phyloP scores from a whole-genome alignment of 2,329 filamentous ascomycete genomes.

The Myriosclerotinia duriaeana region DNA sequence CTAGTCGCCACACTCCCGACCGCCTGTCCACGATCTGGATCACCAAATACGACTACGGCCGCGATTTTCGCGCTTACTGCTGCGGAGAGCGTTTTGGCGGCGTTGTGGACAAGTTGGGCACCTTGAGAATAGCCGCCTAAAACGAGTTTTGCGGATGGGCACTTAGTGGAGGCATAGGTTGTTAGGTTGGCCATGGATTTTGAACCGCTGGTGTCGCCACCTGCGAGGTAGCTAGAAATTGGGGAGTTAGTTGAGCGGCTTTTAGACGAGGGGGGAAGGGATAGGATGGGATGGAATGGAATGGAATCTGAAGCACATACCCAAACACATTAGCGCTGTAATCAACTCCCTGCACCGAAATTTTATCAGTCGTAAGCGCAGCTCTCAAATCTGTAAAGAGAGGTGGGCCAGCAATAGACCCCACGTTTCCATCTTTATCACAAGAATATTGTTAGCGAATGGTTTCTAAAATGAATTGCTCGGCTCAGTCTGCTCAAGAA shows the following conservation, averaged over 20 bases:
- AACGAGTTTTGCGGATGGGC: slow-evolving; percentile 44
- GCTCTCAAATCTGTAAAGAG: slow-evolving; percentile 37
- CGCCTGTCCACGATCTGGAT: slow-evolving; percentile 40
- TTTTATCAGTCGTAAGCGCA: slow-evolving; percentile 26
- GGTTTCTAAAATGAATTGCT: background rate
- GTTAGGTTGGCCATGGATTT: slow-evolving; percentile 38
- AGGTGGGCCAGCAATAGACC: slow-evolving; percentile 39
- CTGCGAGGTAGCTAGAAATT: slow-evolving; percentile 12
- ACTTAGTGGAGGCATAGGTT: slow-evolving; percentile 38
- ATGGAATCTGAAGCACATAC: slow-evolving; percentile 28
- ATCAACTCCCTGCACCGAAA: slow-evolving; percentile 39
- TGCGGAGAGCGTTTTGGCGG: slow-evolving; percentile 40
- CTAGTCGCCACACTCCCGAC: slow-evolving; percentile 1
- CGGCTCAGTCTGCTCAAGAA: background rate
- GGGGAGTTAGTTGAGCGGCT: background rate
- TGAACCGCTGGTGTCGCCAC: slow-evolving; percentile 11
- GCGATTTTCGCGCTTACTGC: slow-evolving; percentile 40
- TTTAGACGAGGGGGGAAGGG: background rate
- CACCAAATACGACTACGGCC: slow-evolving; percentile 47
- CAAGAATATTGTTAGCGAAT: background rate
- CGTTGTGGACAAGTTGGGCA: slow-evolving; percentile 46
- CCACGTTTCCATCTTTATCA: slow-evolving; percentile 46
- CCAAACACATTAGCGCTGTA: slow-evolving; percentile 39
- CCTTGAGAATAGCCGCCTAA: slow-evolving; percentile 47
- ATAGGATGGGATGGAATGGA: too few species aligned